Conservation (phyloP, 768 basidiomycete species). For the Leccinum variicolor region DNA sequence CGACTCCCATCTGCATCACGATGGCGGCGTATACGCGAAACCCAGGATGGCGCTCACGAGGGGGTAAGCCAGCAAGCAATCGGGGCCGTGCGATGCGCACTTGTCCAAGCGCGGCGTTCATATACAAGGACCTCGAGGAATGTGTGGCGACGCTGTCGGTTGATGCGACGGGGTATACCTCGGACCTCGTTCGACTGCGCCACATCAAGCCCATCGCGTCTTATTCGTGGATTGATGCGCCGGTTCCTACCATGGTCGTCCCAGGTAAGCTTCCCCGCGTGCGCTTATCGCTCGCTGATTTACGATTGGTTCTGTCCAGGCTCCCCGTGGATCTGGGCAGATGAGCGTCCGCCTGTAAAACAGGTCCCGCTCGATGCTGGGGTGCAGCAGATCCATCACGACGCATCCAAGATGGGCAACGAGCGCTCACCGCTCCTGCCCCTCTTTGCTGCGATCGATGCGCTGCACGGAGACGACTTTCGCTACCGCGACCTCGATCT, state of each 20-base stretch:
- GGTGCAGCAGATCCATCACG: conserved; percentile 51
- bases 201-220: conserved; percentile 46
- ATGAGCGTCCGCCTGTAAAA: conserved; percentile 46
- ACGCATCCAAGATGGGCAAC: conserved; percentile 43
- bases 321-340: conserved; percentile 56
- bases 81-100: neutral
- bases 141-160: conserved; percentile 15
- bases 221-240: conserved; percentile 49
- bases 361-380: conserved; percentile 55
- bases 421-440: conserved; percentile 44
- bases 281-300: neutral
- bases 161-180: conserved; percentile 6
- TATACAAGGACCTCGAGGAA: conserved; percentile 22
- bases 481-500: conserved; percentile 36
- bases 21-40: conserved; percentile 19
- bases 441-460: conserved; percentile 57
- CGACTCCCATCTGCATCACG: neutral
- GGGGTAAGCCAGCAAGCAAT: conserved; percentile 12
- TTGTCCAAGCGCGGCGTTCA: conserved; percentile 5
- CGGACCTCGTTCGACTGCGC: conserved; percentile 30
- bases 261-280: conserved; percentile 36
- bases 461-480: conserved; percentile 24
- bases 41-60: conserved; percentile 8
- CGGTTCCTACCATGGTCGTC: conserved; percentile 47
- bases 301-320: conserved; percentile 16